phyloP scores from a whole-genome alignment of 257 asterid species.

The Scutellaria galericulata region DNA sequence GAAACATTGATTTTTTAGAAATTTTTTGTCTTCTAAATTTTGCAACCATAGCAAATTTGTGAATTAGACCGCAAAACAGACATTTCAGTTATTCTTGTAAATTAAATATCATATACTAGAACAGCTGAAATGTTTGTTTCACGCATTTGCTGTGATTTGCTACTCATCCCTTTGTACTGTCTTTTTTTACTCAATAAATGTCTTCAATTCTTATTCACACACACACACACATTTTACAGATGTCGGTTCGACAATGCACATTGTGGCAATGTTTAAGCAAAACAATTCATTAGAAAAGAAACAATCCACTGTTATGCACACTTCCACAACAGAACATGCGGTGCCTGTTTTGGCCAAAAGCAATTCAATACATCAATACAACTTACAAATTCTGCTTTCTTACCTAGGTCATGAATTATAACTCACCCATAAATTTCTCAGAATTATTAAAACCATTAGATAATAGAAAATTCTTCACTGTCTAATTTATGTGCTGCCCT shows the following conservation, averaged over 20 bases:
- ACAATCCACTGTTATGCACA: constrained; percentile 8
- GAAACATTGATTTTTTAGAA: background rate
- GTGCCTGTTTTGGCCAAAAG: background rate
- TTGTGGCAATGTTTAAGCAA: background rate
- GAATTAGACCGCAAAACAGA: constrained; percentile 20
- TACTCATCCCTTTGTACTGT: too few species aligned
- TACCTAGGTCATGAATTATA: background rate
- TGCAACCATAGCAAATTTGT: constrained; percentile 4
- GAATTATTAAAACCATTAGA: background rate
- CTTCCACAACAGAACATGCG: background rate
- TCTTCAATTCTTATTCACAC: too few species aligned
- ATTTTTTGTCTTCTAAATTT: constrained; percentile 7
- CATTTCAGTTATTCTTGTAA: background rate
- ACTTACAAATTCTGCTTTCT: background rate
- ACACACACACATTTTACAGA: too few species aligned
- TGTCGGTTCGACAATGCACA: too few species aligned
- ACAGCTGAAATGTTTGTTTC: background rate
- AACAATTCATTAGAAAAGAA: background rate
- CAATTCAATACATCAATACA: constrained; percentile 10
- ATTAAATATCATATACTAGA: background rate
- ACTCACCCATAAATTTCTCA: background rate
- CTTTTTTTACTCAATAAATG: too few species aligned
- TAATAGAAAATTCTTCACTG: background rate
- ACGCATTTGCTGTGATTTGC: too few species aligned
- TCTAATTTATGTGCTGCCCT: background rate